A percentile compares a stretch with the other conserved stretches of the same genome.
Conservation (phyloP, 345 rosid genomes). For the Lagerstroemia speciosa region DNA sequence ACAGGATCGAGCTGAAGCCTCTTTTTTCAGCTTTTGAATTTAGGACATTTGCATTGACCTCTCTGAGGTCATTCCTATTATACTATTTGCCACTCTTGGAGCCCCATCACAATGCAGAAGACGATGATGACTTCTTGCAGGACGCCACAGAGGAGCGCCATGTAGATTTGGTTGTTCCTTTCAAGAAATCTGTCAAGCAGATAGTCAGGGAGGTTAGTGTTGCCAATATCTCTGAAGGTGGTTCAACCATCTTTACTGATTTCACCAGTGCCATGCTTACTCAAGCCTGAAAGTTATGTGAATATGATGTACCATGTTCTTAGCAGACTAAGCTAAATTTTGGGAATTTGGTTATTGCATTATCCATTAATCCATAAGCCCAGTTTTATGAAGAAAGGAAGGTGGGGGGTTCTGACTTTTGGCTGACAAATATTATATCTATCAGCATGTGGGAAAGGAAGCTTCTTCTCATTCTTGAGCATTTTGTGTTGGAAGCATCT, state of each 20-base stretch:
- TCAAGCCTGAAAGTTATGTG: background rate
- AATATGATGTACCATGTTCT: background rate
- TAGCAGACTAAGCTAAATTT: background rate
- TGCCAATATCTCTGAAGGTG: background rate
- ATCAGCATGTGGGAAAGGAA: background rate
- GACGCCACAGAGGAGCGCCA: slow-evolving; percentile 34
- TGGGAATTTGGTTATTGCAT: background rate
- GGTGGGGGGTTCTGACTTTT: too few species aligned
- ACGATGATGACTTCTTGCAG: slow-evolving; percentile 62
- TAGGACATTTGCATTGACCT: slow-evolving; percentile 65
- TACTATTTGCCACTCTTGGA: slow-evolving; percentile 91
- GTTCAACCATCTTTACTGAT: background rate
- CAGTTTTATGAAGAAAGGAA: background rate
- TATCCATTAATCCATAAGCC: background rate
- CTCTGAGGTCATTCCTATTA: slow-evolving; percentile 74
- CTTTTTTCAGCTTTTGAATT: slow-evolving; percentile 78
- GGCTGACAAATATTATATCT: background rate
- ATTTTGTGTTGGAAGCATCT: background rate
- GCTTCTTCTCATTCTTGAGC: background rate
- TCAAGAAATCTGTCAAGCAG: slow-evolving; percentile 79
- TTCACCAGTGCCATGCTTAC: background rate
- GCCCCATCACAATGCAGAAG: slow-evolving; percentile 42
- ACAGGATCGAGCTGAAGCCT: slow-evolving; percentile 64
- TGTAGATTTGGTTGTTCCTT: slow-evolving; percentile 68
- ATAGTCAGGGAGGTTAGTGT: slow-evolving; percentile 72